phyloP scores from a whole-genome alignment of 2,329 filamentous ascomycete genomes.

The Chalaropsis thielavioides region DNA sequence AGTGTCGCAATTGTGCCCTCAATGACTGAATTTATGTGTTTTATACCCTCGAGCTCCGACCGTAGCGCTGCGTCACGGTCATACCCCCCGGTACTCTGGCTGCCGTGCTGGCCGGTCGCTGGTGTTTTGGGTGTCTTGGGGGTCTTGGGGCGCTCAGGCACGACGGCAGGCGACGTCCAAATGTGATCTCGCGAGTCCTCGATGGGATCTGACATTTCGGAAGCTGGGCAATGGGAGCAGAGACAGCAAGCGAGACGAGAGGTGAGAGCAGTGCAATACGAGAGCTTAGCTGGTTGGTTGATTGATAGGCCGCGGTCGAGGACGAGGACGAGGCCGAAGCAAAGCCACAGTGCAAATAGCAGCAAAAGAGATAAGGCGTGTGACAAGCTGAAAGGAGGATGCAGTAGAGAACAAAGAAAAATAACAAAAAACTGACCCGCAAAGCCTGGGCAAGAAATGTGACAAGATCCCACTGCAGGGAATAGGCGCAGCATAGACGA shows the following conservation, averaged over 20 bases:
- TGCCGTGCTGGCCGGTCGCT: slow-evolving; percentile 24
- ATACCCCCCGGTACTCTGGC: slow-evolving; percentile 24
- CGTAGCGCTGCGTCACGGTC: slow-evolving; percentile 53
- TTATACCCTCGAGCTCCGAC: slow-evolving; percentile 67
- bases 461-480: background rate
- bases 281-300: background rate
- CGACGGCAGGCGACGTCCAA: slow-evolving; percentile 31
- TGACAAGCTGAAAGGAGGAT: background rate
- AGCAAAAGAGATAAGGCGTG: background rate
- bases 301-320: no score
- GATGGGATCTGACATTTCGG: slow-evolving; percentile 31
- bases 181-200: slow-evolving; percentile 33
- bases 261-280: background rate
- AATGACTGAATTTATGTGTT: slow-evolving; percentile 75
- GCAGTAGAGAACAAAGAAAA: no score
- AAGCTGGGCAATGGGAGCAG: background rate
- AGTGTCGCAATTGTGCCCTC: slow-evolving; percentile 62
- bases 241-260: background rate
- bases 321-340: background rate
- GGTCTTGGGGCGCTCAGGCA: slow-evolving; percentile 28
- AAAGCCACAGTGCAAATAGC: background rate
- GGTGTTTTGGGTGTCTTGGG: slow-evolving; percentile 35
- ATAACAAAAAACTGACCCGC: background rate
- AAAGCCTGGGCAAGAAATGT: no score
- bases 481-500: background rate